phyloP scores from a whole-genome alignment of 306 rosid genomes.

The Vigna nakashimae region DNA sequence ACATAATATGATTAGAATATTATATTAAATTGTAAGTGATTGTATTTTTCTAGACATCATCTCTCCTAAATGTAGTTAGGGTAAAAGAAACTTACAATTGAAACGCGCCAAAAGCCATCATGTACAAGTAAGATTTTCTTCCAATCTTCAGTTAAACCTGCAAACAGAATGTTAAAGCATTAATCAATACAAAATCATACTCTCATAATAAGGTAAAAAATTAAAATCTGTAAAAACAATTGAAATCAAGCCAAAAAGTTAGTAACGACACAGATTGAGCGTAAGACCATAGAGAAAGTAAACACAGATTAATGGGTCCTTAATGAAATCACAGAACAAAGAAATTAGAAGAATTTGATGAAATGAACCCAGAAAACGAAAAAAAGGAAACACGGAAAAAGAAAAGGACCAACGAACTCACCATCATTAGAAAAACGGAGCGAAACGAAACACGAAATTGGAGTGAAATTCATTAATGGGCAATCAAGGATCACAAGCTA shows the following conservation, averaged over 20 bases:
- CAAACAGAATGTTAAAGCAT: conserved; percentile 37
- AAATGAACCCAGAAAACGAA: neutral
- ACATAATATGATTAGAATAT: too few species aligned
- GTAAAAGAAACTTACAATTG: conserved; percentile 36
- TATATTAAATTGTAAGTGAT: too few species aligned
- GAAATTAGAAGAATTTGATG: conserved; percentile 22
- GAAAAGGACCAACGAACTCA: conserved; percentile 50
- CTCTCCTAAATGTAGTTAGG: neutral
- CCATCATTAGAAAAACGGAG: conserved; percentile 48
- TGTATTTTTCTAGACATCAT: too few species aligned
- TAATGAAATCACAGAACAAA: conserved; percentile 20
- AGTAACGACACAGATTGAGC: conserved; percentile 13
- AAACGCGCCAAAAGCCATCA: conserved; percentile 16
- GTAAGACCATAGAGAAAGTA: neutral
- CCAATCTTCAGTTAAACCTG: conserved; percentile 44
- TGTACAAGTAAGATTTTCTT: neutral
- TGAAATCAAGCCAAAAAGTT: neutral
- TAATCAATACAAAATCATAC: conserved; percentile 1
- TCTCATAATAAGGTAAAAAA: neutral
- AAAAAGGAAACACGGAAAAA: neutral
- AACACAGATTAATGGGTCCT: conserved; percentile 17
- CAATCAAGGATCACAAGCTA: conserved; percentile 59
- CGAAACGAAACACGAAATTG: conserved; percentile 43
- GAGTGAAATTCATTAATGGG: conserved; percentile 63
- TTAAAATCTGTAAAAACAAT: neutral